Evolutionary conservation across 257 asterid species (phyloP), one percentile per base, ranked within the genome.

Genomic region (Apocynum venetum): DNA sequence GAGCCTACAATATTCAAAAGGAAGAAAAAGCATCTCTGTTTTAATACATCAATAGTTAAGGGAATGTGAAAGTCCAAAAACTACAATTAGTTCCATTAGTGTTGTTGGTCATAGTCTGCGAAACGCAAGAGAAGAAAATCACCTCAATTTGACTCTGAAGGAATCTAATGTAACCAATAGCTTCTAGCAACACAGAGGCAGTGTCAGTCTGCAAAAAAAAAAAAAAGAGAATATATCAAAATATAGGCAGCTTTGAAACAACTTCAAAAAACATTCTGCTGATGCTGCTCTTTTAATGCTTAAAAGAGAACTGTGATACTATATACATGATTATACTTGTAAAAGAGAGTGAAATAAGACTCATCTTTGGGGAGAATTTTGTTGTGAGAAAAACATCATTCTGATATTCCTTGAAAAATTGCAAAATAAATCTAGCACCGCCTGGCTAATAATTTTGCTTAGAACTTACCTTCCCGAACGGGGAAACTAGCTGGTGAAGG

Each of bases 131-230:
- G 53, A 49, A 49, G 13, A 11, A 49, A 53, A 74, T 84, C 88
- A 92, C 97, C 97, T 91, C 92, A 84, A 92, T 81, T 84, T 92
- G 97, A 78, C 81, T 89, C 81, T 92, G 94, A 72, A 92, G 97
- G 97, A 92, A 92, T 89, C 92, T 89, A 66, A 92, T 85, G 89
- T 92, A 92, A 47, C 97, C 97, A 84, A 91, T 87, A 20, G 92
- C 92, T 85, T 92, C 97, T 84, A 92, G 80, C 91, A 92, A 78
- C 43, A 92, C 97, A 57, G 96, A 89, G 74, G 97, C 97, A 67
- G 97, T 92, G 97, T 92, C 97, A 86, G 97, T 92, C 97, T 91
- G 97, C 90, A 76, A 82, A 56, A 65, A 80, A 51, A 52, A 40
- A 68, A 55, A 6, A 10, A 46, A 51, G 43, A 20, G 69, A 75